phyloP scores from a whole-genome alignment of 257 asterid species.

The Osmanthus fragrans region DNA sequence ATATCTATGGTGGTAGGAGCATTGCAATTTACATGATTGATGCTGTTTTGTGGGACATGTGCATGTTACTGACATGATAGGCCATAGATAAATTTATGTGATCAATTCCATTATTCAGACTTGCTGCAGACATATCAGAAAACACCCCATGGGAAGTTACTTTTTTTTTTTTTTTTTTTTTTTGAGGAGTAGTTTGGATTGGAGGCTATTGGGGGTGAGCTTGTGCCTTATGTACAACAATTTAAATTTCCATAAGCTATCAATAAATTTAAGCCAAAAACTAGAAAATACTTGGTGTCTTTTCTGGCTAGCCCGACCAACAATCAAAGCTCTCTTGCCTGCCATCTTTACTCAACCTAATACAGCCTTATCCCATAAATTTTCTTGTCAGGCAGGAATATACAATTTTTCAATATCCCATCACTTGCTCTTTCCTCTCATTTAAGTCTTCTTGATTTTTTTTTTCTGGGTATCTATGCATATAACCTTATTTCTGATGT shows the following conservation, averaged over 20 bases:
- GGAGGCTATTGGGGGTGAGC: background rate
- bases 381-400: conserved; percentile 2
- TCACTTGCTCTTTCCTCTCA: conserved; percentile 4
- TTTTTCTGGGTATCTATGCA: background rate
- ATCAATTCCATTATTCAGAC: background rate
- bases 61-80: background rate
- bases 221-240: background rate
- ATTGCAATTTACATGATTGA: background rate
- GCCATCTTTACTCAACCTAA: background rate
- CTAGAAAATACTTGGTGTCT: too few species aligned
- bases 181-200: background rate
- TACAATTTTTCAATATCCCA: background rate
- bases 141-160: background rate
- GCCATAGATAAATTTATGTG: background rate
- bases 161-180: background rate
- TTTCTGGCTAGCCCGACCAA: background rate
- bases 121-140: background rate
- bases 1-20: background rate
- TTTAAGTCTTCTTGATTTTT: background rate
- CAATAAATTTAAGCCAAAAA: too few species aligned
- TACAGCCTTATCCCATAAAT: conserved; percentile 1
- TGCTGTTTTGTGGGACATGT: background rate
- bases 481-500: background rate
- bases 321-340: background rate
- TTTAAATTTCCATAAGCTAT: background rate